A percentile compares a stretch with the other conserved stretches of the same genome.
These are phyloP conservation scores for Juglanconis juglandina DNA, from an alignment of 2,329 filamentous ascomycete species.

Conservation along the genomic window DNA sequence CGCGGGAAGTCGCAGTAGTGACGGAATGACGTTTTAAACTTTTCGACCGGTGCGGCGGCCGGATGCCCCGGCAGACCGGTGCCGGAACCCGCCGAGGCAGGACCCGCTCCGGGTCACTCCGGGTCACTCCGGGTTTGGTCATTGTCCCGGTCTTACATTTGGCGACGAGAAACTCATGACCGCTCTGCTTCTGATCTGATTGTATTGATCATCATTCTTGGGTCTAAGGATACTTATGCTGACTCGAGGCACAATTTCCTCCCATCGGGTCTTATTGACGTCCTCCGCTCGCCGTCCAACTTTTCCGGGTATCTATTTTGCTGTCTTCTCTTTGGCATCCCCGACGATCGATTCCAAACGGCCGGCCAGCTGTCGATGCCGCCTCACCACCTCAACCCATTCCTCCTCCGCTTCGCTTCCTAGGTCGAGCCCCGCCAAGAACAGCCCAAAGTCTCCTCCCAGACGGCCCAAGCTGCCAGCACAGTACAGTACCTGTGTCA, in stretches of 20 bases:
- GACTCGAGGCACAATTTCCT: background rate
- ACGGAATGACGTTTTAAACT: conserved; percentile 1
- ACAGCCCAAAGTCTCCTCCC: conserved; percentile 88
- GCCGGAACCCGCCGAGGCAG: background rate
- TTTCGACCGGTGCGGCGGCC: background rate
- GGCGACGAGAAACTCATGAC: background rate
- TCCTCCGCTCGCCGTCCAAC: background rate
- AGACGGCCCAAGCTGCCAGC: conserved; percentile 85
- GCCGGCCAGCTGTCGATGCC: conserved; percentile 80
- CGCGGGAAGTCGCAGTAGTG: background rate
- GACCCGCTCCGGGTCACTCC: background rate
- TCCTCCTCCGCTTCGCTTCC: conserved; percentile 54
- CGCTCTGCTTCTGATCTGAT: background rate
- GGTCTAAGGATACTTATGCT: background rate
- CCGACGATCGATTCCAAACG: conserved; percentile 68
- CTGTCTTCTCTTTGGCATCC: conserved; percentile 38
- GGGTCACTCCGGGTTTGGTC: background rate
- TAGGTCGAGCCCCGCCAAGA: conserved; percentile 63
- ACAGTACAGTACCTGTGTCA: conserved; percentile 92
- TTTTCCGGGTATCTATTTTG: background rate
- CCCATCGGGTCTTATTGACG: background rate
- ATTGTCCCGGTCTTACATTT: background rate
- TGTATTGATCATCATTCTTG: background rate
- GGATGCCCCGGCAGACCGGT: background rate
- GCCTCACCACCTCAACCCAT: conserved; percentile 86